These are phyloP conservation scores for Lipomyces anomalus DNA, from an alignment of 805 yeast genomes.

Conservation along the genomic window DNA sequence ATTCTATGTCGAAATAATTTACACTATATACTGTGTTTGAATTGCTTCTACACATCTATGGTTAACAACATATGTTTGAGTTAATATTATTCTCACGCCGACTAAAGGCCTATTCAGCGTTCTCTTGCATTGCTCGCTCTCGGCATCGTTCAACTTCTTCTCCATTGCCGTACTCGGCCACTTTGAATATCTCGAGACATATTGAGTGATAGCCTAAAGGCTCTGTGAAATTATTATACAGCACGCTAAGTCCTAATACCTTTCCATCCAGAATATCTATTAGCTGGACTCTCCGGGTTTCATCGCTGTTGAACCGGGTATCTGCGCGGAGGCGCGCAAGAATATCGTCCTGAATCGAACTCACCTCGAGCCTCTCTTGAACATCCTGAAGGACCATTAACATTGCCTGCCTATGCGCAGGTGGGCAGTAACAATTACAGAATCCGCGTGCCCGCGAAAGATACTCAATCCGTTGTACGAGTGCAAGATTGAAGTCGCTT, in stretches of 20 bases:
- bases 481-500: conserved; percentile 53
- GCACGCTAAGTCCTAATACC: conserved; percentile 65
- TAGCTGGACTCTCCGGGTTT: conserved; percentile 45
- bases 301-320: conserved; percentile 34
- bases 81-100: too few species aligned
- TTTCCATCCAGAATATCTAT: conserved; percentile 52
- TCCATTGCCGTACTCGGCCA: conserved; percentile 79
- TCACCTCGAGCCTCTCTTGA: conserved; percentile 78
- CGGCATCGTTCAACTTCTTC: conserved; percentile 80
- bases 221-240: conserved; percentile 80
- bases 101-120: too few species aligned
- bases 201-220: conserved; percentile 83
- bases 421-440: conserved; percentile 78
- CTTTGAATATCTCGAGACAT: conserved; percentile 69
- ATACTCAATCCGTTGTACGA: conserved; percentile 76
- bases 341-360: conserved; percentile 73
- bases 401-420: conserved; percentile 69
- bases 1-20: too few species aligned
- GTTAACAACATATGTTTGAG: too few species aligned
- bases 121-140: too few species aligned
- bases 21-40: too few species aligned
- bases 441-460: conserved; percentile 89
- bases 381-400: conserved; percentile 62
- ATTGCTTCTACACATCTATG: too few species aligned
- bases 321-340: conserved; percentile 38